Evolutionary conservation across 1,139 yeast genomes (phyloP), one percentile per base, ranked within the genome.

Genomic region (Geotrichum histeridarum): DNA sequence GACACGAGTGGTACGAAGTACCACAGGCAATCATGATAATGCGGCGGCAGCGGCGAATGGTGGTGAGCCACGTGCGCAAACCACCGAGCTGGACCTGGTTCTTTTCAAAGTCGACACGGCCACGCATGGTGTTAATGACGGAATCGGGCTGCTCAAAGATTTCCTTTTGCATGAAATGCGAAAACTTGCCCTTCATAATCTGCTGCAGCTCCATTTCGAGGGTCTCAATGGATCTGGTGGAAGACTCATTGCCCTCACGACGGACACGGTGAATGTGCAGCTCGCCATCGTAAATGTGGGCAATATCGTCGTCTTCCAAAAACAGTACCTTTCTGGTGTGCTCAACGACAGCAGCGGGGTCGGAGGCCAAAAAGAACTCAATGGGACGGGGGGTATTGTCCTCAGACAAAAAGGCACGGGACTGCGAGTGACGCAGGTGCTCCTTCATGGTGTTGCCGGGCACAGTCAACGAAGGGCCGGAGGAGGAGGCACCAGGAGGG

Each of bases 21-120:
- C 99, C 99, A 75, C 99, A 94, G 4, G 99, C 99, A 76, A 94
- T 88, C 98, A 94, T 93, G 59, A 91, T 87, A 67, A 94, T 81
- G 73, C 99, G 83, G 74, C 98, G 84, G 65, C 97, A 90, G 69
- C 97, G 83, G 74, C 98, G 84, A 61, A 94, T 87, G 50, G 95
- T 86, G 36, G 95, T 83, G 61, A 94, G 77, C 80, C 84, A 88
- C 18, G 86, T 79, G 64, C 86, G 82, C 66, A 94, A 79, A 39
- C 99, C 99, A 67, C 99, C 99, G 62, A 94, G 80, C 63, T 82
- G 86, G 61, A 94, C 86, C 47, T 74, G 76, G 63, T 79, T 78
- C 68, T 84, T 83, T 48, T 84, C 93, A 67, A 93, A 93, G 73
- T 94, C 98, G 62, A 93, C 81, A 77, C 99, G 89, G 69, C 99